A percentile compares a stretch with the other conserved stretches of the same genome.
Evolutionary conservation across 352 stramenopile species (phyloP).

Genomic region (Phytophthora constricta): DNA sequence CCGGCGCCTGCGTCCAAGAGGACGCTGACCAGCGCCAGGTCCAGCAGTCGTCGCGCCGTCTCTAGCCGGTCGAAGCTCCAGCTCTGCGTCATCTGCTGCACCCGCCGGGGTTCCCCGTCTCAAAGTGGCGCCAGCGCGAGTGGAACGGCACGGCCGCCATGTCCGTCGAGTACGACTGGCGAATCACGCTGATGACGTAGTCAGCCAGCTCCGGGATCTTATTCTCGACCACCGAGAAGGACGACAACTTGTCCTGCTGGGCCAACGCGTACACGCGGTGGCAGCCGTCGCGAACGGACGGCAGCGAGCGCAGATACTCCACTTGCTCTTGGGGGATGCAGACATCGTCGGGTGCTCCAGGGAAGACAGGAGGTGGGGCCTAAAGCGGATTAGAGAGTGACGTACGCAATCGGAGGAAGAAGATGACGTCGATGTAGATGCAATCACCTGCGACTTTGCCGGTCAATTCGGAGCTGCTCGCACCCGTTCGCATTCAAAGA

Average conservation of each 20-base stretch:
- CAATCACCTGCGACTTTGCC: neutral
- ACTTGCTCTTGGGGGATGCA: slow-evolving; percentile 40
- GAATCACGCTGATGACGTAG: slow-evolving; percentile 76
- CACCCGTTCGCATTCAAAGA: slow-evolving; percentile 30
- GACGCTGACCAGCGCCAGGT: slow-evolving; percentile 82
- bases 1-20: slow-evolving; percentile 82
- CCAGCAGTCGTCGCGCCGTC: slow-evolving; percentile 67
- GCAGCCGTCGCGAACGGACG: slow-evolving; percentile 74
- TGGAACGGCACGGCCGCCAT: slow-evolving; percentile 75
- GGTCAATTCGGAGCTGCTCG: slow-evolving; percentile 2
- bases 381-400: neutral
- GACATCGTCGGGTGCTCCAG: slow-evolving; percentile 5
- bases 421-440: neutral
- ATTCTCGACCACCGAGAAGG: slow-evolving; percentile 64
- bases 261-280: slow-evolving; percentile 67
- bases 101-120: slow-evolving; percentile 75
- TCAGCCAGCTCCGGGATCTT: slow-evolving; percentile 69
- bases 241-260: slow-evolving; percentile 51
- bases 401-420: neutral
- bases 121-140: slow-evolving; percentile 83
- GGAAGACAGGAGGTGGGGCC: neutral
- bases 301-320: slow-evolving; percentile 71
- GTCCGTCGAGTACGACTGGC: slow-evolving; percentile 57
- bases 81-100: slow-evolving; percentile 51
- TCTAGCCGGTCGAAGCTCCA: slow-evolving; percentile 62